A percentile compares a stretch with the other conserved stretches of the same genome.
Evolutionary conservation across 768 basidiomycete species (phyloP).

Genomic region (Tulasnella calospora): DNA sequence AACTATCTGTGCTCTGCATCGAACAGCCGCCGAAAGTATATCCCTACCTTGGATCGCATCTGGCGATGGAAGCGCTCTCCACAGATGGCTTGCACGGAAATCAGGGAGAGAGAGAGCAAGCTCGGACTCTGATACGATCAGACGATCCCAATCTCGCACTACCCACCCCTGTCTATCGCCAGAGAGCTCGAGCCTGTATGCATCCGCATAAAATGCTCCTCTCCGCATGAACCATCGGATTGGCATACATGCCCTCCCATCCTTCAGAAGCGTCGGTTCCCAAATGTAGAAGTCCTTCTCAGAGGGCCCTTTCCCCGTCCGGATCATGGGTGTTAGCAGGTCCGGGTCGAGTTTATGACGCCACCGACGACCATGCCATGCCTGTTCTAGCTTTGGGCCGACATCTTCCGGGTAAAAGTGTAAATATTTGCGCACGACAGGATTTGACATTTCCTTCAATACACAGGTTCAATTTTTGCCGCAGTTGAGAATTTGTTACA

Average conservation of each 20-base stretch:
- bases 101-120: neutral
- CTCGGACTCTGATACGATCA: neutral
- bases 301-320: constrained; percentile 27
- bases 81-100: neutral
- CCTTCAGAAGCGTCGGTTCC: constrained; percentile 34
- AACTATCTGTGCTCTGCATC: constrained; percentile 12
- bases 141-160: neutral
- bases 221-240: constrained; percentile 33
- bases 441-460: constrained; percentile 41
- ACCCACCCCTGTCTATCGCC: neutral
- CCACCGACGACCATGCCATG: constrained; percentile 35
- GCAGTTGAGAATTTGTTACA: too few relatives aligned
- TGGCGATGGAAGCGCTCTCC: neutral
- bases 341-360: constrained; percentile 32
- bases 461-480: too few relatives aligned
- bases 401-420: constrained; percentile 39
- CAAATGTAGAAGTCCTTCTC: constrained; percentile 30
- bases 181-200: neutral
- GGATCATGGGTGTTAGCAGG: constrained; percentile 35
- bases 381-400: constrained; percentile 31
- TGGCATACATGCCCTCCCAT: constrained; percentile 31
- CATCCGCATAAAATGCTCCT: neutral
- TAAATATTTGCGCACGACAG: constrained; percentile 36
- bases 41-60: neutral
- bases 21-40: neutral